A percentile compares a stretch with the other conserved stretches of the same genome.
phyloP scores from a whole-genome alignment of 371 early-diverging fungal species.

The Mucor lusitanicus region DNA sequence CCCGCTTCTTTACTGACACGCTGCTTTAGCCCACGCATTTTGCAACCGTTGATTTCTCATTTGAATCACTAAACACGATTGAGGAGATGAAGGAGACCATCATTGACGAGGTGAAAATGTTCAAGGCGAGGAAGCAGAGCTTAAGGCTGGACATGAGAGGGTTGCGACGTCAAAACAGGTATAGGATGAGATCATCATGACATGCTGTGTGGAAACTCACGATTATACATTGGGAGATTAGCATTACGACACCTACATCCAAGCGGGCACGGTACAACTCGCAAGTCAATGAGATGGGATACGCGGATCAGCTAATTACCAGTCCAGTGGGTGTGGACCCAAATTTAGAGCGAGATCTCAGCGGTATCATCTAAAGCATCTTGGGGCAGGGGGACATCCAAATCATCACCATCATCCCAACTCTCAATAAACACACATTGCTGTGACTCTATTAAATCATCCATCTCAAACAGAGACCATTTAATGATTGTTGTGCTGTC shows the following conservation, averaged over 20 bases:
- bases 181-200: neutral
- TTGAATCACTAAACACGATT: slow-evolving; percentile 83
- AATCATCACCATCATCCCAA: neutral
- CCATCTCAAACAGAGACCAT: neutral
- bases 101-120: slow-evolving; percentile 84
- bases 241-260: slow-evolving; percentile 19
- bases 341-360: slow-evolving; percentile 23
- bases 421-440: neutral
- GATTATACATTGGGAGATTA: neutral
- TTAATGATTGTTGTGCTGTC: neutral
- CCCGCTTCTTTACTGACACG: neutral
- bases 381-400: neutral
- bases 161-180: slow-evolving; percentile 19
- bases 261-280: slow-evolving; percentile 10
- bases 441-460: neutral
- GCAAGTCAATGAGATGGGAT: slow-evolving; percentile 15
- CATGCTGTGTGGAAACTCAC: neutral
- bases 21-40: slow-evolving; percentile 76
- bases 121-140: slow-evolving; percentile 55
- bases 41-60: slow-evolving; percentile 87
- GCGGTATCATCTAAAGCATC: slow-evolving; percentile 13
- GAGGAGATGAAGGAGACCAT: slow-evolving; percentile 89
- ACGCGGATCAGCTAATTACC: slow-evolving; percentile 20
- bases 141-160: slow-evolving; percentile 23
- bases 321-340: slow-evolving; percentile 26